phyloP scores from a whole-genome alignment of 2,329 filamentous ascomycete genomes.

The Colletotrichum tropicale region DNA sequence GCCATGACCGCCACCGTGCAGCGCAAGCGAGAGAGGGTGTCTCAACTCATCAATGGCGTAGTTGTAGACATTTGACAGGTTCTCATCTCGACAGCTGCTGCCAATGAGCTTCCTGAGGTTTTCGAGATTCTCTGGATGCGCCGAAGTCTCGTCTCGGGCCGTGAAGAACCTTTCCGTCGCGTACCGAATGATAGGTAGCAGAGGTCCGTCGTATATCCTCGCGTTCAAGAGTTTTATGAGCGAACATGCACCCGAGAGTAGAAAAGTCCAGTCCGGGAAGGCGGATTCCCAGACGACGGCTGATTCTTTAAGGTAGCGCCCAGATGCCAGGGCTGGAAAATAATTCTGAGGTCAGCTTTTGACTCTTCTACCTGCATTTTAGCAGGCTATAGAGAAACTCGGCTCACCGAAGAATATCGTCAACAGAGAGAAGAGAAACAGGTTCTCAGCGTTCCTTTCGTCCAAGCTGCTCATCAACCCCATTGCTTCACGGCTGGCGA shows the following conservation, averaged over 20 bases:
- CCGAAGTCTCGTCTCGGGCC: not conserved
- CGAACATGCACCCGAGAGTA: conserved; percentile 30
- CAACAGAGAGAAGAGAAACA: conserved; percentile 33
- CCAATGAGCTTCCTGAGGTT: conserved; percentile 21
- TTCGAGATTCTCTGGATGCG: conserved; percentile 9
- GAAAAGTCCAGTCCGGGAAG: conserved; percentile 34
- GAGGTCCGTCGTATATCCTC: conserved; percentile 8
- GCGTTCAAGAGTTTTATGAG: conserved; percentile 25
- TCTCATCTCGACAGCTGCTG: conserved; percentile 14
- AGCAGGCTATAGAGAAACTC: too few relatives aligned
- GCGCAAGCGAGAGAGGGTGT: conserved; percentile 7
- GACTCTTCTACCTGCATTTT: not conserved
- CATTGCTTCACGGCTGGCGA: conserved; percentile 20
- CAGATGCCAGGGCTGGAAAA: conserved; percentile 26
- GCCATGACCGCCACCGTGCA: not conserved
- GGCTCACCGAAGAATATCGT: conserved; percentile 35
- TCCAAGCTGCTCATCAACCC: conserved; percentile 19
- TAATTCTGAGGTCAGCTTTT: not conserved
- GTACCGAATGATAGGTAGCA: conserved; percentile 24
- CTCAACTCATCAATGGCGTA: conserved; percentile 20
- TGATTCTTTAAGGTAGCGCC: conserved; percentile 30
- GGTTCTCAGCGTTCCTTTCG: conserved; percentile 23
- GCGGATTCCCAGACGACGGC: conserved; percentile 30
- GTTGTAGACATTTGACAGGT: conserved; percentile 20
- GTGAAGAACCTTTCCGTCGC: conserved; percentile 25